phyloP scores from a whole-genome alignment of 345 rosid genomes.

The Pugionium dolabratum region DNA sequence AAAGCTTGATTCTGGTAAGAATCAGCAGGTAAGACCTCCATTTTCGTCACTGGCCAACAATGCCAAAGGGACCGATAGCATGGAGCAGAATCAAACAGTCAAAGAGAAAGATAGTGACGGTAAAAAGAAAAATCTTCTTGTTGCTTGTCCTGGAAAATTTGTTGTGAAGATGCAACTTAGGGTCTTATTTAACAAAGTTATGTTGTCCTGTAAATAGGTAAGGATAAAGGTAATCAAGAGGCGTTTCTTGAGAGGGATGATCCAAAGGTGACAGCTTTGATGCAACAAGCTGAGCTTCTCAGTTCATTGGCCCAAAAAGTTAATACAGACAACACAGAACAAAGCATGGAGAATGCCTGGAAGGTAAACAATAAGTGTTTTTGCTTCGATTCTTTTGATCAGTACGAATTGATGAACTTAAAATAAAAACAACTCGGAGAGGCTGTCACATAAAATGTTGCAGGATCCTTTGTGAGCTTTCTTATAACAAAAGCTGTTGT shows the following conservation, averaged over 20 bases:
- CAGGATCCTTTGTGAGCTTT: constrained; percentile 4
- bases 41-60: constrained; percentile 59
- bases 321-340: constrained; percentile 68
- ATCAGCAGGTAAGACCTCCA: constrained; percentile 64
- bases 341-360: constrained; percentile 94
- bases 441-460: not conserved
- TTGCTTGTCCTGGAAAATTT: constrained; percentile 24
- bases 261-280: constrained; percentile 72
- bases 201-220: constrained; percentile 43
- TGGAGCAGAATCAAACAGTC: constrained; percentile 35
- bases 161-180: constrained; percentile 7
- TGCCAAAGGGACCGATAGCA: constrained; percentile 39
- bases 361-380: constrained; percentile 44
- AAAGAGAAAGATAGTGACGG: constrained; percentile 54
- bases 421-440: constrained; percentile 6
- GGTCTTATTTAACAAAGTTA: not conserved
- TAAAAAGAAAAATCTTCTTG: constrained; percentile 32
- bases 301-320: constrained; percentile 79
- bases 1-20: constrained; percentile 41
- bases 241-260: constrained; percentile 74
- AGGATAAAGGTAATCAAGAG: constrained; percentile 49
- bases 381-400: not conserved
- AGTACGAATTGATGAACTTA: not conserved
- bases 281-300: constrained; percentile 94
- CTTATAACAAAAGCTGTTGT: constrained; percentile 5